Conservation (phyloP, 176 grass and related monocot genomes). For the Oryza glumipatula region DNA sequence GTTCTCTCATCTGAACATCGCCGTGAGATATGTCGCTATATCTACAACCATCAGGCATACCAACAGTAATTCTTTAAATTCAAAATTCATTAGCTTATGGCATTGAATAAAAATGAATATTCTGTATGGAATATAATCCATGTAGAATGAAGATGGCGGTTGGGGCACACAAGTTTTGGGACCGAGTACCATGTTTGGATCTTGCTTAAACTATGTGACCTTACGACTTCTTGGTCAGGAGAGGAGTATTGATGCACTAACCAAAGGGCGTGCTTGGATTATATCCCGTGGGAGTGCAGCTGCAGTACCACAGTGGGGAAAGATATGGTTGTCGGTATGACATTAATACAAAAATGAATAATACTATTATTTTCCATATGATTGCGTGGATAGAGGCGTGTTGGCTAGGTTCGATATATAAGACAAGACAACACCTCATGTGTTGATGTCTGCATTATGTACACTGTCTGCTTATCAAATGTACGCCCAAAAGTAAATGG, state of each 20-base stretch:
- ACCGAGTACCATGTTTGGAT: slow-evolving; percentile 43
- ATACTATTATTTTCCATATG: neutral
- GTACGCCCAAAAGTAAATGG: too few species aligned
- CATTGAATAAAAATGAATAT: neutral
- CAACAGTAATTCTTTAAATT: neutral
- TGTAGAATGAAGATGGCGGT: slow-evolving; percentile 53
- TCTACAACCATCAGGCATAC: slow-evolving; percentile 55
- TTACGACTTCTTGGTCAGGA: slow-evolving; percentile 42
- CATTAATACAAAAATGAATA: neutral
- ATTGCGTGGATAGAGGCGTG: too few species aligned
- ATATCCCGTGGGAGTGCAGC: slow-evolving; percentile 27
- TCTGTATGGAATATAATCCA: neutral
- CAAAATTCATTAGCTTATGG: neutral
- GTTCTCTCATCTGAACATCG: slow-evolving; percentile 36
- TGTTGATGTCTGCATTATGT: too few species aligned
- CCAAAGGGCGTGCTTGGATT: slow-evolving; percentile 35
- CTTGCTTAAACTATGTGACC: slow-evolving; percentile 44
- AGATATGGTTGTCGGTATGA: slow-evolving; percentile 59
- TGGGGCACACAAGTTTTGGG: slow-evolving; percentile 38
- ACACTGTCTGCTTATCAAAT: too few species aligned
- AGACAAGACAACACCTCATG: too few species aligned
- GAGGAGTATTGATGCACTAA: neutral
- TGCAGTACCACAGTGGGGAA: slow-evolving; percentile 48
- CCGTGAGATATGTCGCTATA: slow-evolving; percentile 45
- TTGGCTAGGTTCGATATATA: too few species aligned